Evolutionary conservation across 2,329 filamentous ascomycete species (phyloP), one percentile per base, ranked within the genome.

Genomic region (Orbilia quercus): DNA sequence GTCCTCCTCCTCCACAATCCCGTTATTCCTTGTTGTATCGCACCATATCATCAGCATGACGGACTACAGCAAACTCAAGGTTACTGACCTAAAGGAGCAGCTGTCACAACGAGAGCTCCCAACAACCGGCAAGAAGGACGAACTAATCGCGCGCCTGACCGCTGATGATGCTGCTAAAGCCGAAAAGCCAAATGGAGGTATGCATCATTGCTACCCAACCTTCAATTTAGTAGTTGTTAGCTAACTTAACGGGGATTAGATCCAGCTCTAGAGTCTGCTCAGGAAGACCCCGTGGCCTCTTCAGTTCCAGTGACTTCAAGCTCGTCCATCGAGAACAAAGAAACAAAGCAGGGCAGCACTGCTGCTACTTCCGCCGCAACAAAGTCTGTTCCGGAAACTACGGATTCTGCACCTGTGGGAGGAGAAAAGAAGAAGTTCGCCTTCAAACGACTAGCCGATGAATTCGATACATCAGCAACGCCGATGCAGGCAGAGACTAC

Each of bases 51-150:
- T 74, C 79, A 82, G 75, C 38, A 91, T 91, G 89, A 83, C 87
- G 77, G 89, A 91, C 79, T 92, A 92, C 83, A 82, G 84, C 60
- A 86, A 89, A 70, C 85, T 91, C 81, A 94, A 94, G 84, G 91
- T 94, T 69, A 90, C 90, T 44, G 91, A 95, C 81, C 88, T 95
- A 58, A 91, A 92, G 84, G 89, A 91, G 83, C 85, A 93, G 47
- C 87, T 93, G 77, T 87, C 88, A 75, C 88, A 91, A 80, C 90
- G 90, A 80, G 85, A 87, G 74, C 86, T 95, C 40, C 84, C 88
- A 5, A 86, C 89, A 76, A 87, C 86, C 0, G 91, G 91, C 77
- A 93, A 93, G 84, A 95, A 95, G 81, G 89, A 90, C 63, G 91
- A 94, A 76, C 84, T 94, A 76, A 88, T 94, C 78, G 88, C 90